Conservation (phyloP, 2,329 filamentous ascomycete species). For the Botrytis sinoallii region DNA sequence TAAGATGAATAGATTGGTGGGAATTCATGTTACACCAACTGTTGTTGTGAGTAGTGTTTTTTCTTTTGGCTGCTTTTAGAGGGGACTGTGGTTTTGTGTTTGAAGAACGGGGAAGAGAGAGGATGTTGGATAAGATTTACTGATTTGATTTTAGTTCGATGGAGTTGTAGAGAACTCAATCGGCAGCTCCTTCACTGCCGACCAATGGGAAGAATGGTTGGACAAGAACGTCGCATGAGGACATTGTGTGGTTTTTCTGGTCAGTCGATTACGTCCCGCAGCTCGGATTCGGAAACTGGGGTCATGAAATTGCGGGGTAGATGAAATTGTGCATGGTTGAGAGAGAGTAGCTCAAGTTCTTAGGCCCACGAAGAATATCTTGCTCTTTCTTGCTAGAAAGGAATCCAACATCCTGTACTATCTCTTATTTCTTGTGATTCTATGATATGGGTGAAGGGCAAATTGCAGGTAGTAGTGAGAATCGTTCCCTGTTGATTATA, state of each 20-base stretch:
- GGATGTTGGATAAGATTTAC: background rate
- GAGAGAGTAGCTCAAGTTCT: background rate
- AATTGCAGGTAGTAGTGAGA: background rate
- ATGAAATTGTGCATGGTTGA: background rate
- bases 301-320: background rate
- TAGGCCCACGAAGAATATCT: background rate
- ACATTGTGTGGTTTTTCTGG: background rate
- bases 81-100: no score
- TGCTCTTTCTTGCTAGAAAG: background rate
- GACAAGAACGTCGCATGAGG: slow-evolving; percentile 12
- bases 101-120: background rate
- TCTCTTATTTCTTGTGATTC: background rate
- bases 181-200: slow-evolving; percentile 71
- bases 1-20: slow-evolving; percentile 73
- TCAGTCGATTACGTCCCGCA: background rate
- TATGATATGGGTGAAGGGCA: background rate
- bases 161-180: slow-evolving; percentile 78
- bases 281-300: background rate
- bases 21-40: slow-evolving; percentile 88
- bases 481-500: background rate
- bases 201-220: slow-evolving; percentile 70
- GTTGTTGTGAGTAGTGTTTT: slow-evolving; percentile 50
- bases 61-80: no score
- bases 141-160: slow-evolving; percentile 53
- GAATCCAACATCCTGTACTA: background rate